phyloP scores from a whole-genome alignment of 2,329 filamentous ascomycete species.

The Endoconidiophora laricicola region DNA sequence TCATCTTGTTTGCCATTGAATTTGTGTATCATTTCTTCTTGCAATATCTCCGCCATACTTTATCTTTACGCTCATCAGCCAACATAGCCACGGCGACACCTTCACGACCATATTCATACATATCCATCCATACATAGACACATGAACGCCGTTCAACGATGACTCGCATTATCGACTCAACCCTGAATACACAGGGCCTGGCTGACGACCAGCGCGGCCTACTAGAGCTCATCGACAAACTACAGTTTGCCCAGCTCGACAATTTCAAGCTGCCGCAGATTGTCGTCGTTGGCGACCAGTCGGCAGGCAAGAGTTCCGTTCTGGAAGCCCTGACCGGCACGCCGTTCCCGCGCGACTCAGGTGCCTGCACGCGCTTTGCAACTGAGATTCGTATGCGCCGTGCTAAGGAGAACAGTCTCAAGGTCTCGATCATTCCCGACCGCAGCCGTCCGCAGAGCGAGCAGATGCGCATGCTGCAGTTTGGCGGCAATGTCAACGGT shows the following conservation, averaged over 20 bases:
- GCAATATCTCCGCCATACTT: background rate
- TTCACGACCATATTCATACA: background rate
- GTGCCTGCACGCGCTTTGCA: constrained; percentile 44
- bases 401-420: constrained; percentile 27
- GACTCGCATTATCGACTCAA: constrained; percentile 25
- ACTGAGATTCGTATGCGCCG: constrained; percentile 41
- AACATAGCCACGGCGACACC: background rate
- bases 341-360: constrained; percentile 41
- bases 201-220: constrained; percentile 38
- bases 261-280: constrained; percentile 41
- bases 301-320: constrained; percentile 46
- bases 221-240: constrained; percentile 38
- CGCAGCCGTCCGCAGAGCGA: constrained; percentile 29
- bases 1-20: background rate
- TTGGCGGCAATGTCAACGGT: constrained; percentile 29
- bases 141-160: background rate
- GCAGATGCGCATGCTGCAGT: constrained; percentile 30
- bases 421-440: constrained; percentile 39
- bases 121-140: background rate
- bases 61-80: background rate
- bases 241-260: constrained; percentile 36
- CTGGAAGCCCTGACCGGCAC: constrained; percentile 47
- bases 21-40: background rate
- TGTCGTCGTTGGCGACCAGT: constrained; percentile 48
- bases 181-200: constrained; percentile 32